Conservation (phyloP, 2,329 filamentous ascomycete species). For the Paecilomyces dactylethromorphus region DNA sequence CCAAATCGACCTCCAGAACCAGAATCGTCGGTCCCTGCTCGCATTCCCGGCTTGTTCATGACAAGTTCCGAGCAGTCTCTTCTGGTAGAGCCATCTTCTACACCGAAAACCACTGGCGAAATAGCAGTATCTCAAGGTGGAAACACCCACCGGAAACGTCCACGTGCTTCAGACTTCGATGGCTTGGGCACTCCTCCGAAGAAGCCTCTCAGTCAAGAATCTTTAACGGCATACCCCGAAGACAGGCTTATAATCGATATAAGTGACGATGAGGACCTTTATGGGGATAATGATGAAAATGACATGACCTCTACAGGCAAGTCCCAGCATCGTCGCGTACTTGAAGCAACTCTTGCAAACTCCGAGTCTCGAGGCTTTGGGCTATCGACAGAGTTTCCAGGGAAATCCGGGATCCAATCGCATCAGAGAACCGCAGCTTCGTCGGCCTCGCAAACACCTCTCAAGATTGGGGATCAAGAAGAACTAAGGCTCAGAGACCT, state of each 20-base stretch:
- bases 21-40: constrained; percentile 21
- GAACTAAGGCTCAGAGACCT: constrained; percentile 43
- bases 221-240: constrained; percentile 45
- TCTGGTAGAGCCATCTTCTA: constrained; percentile 3
- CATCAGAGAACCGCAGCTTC: constrained; percentile 33
- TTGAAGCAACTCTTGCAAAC: constrained; percentile 8
- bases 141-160: constrained; percentile 45
- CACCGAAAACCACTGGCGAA: constrained; percentile 11
- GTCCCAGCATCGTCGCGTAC: background rate
- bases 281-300: constrained; percentile 22
- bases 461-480: constrained; percentile 31
- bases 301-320: constrained; percentile 22
- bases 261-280: constrained; percentile 61
- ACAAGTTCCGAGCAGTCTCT: constrained; percentile 15
- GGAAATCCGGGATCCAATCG: constrained; percentile 34
- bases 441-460: constrained; percentile 30
- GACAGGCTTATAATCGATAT: constrained; percentile 73
- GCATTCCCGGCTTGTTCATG: constrained; percentile 51
- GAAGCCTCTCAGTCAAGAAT: constrained; percentile 38
- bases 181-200: constrained; percentile 48
- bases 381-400: constrained; percentile 35
- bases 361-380: constrained; percentile 39
- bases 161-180: constrained; percentile 65
- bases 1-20: constrained; percentile 30
- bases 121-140: constrained; percentile 14